These are phyloP conservation scores for Nematocida parisii DNA, from an alignment of 371 early-diverging fungal genomes.

Conservation along the genomic window DNA sequence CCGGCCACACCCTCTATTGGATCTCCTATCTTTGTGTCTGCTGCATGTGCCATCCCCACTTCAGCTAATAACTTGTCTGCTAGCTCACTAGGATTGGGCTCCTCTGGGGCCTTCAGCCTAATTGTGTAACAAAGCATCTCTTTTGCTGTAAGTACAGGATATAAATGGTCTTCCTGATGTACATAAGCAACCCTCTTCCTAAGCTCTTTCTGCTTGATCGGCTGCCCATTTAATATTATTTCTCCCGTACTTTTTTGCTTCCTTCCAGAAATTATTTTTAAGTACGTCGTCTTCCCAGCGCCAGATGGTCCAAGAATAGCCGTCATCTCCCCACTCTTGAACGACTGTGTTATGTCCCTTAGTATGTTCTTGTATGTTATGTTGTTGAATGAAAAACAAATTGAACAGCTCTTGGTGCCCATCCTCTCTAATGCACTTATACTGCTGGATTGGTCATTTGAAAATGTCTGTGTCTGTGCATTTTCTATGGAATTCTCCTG, in stretches of 20 bases:
- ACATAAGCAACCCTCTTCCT: slow-evolving; percentile 71
- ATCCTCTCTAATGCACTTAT: background rate
- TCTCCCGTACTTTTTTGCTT: slow-evolving; percentile 74
- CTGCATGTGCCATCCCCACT: slow-evolving; percentile 33
- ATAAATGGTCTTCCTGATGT: slow-evolving; percentile 71
- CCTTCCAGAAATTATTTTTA: slow-evolving; percentile 80
- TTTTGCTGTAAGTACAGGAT: slow-evolving; percentile 67
- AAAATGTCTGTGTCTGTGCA: background rate
- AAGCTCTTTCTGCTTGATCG: slow-evolving; percentile 67
- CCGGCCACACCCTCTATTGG: slow-evolving; percentile 57
- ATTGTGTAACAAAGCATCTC: slow-evolving; percentile 65
- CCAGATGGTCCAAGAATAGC: slow-evolving; percentile 71
- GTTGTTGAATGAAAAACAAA: slow-evolving; percentile 38
- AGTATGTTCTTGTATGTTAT: slow-evolving; percentile 40
- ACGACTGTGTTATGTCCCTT: slow-evolving; percentile 22
- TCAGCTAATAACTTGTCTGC: slow-evolving; percentile 50
- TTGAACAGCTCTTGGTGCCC: background rate
- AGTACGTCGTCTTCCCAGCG: slow-evolving; percentile 80
- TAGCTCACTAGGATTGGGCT: slow-evolving; percentile 26
- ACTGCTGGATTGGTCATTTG: background rate
- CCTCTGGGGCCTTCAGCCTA: slow-evolving; percentile 68
- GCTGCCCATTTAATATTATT: slow-evolving; percentile 78
- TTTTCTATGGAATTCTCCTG: background rate
- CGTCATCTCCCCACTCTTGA: slow-evolving; percentile 70
- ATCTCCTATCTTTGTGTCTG: slow-evolving; percentile 42